phyloP scores from a whole-genome alignment of 2,329 filamentous ascomycete genomes.

The Myriosclerotinia scirpicola region DNA sequence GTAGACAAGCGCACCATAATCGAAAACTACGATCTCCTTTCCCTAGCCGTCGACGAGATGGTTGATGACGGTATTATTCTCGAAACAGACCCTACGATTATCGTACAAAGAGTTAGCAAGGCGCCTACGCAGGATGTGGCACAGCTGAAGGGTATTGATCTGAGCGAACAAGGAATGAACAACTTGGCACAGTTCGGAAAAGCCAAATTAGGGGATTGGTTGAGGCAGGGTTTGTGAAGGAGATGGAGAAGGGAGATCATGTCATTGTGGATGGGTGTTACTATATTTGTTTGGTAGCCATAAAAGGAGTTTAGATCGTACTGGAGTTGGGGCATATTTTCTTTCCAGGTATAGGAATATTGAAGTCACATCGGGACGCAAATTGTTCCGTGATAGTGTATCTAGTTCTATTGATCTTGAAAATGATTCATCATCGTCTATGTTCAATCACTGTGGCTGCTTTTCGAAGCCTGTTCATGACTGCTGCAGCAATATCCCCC shows the following conservation, averaged over 20 bases:
- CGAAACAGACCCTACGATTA: constrained; percentile 93
- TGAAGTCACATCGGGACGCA: constrained; percentile 17
- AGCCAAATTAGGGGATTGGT: constrained; percentile 84
- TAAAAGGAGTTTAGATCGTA: constrained; percentile 21
- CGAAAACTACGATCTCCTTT: constrained; percentile 97
- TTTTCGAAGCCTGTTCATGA: constrained; percentile 82
- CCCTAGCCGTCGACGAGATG: constrained; percentile 92
- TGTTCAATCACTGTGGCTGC: constrained; percentile 56
- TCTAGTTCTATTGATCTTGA: constrained; percentile 9
- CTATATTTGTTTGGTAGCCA: constrained; percentile 12
- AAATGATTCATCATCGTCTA: constrained; percentile 5
- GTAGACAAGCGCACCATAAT: constrained; percentile 97
- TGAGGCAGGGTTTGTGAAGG: constrained; percentile 75
- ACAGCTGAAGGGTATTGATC: constrained; percentile 88
- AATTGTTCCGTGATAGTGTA: not conserved
- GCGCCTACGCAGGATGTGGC: constrained; percentile 85
- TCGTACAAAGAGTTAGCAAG: constrained; percentile 87
- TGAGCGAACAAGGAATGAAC: constrained; percentile 92
- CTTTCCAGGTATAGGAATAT: constrained; percentile 21
- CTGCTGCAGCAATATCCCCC: constrained; percentile 79
- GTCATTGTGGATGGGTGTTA: constrained; percentile 1
- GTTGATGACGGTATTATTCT: constrained; percentile 95
- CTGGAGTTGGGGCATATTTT: constrained; percentile 24
- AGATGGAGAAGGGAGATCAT: not conserved
- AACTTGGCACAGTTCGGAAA: constrained; percentile 94